These are phyloP conservation scores for Neurospora sp. DNA, from an alignment of 2,329 filamentous ascomycete genomes.

Conservation along the genomic window DNA sequence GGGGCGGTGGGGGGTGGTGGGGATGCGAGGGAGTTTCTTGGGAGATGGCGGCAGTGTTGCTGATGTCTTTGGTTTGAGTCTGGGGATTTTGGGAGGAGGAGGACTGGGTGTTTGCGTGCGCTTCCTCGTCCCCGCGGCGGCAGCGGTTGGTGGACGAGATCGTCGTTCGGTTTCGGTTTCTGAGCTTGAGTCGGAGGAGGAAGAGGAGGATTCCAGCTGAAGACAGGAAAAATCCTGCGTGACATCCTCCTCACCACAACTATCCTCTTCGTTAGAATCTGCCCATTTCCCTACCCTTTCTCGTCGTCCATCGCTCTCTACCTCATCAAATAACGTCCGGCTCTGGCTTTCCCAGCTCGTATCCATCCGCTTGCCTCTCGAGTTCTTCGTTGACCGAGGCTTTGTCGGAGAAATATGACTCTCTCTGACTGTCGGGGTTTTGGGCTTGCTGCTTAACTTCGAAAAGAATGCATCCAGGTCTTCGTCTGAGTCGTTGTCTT, in stretches of 20 bases:
- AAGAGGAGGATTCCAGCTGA: not conserved
- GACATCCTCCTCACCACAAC: not conserved
- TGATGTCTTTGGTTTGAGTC: slow-evolving; percentile 2
- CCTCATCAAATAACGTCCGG: not conserved
- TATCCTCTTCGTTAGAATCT: not conserved
- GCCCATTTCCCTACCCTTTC: not conserved
- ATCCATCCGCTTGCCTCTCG: not conserved
- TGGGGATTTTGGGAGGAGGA: not conserved
- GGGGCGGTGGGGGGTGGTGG: slow-evolving; percentile 41
- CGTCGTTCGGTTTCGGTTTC: not conserved
- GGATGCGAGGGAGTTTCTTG: slow-evolving; percentile 33
- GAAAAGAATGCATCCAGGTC: not conserved
- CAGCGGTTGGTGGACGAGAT: not conserved
- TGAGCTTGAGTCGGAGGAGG: not conserved
- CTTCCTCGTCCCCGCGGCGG: no score
- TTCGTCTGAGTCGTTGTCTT: not conserved
- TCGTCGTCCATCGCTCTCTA: not conserved
- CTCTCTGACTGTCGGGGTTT: not conserved
- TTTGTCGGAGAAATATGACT: not conserved
- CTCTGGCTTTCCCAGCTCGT: not conserved
- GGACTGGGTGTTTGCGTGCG: not conserved
- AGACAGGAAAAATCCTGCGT: not conserved
- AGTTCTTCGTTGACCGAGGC: not conserved
- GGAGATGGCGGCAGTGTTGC: slow-evolving; percentile 17
- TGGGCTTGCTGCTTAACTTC: not conserved